Percentiles rank a stretch among this genome's conserved stretches.
These are phyloP conservation scores for Cucurbita argyrosperma DNA, from an alignment of 306 rosid genomes.

Conservation along the genomic window DNA sequence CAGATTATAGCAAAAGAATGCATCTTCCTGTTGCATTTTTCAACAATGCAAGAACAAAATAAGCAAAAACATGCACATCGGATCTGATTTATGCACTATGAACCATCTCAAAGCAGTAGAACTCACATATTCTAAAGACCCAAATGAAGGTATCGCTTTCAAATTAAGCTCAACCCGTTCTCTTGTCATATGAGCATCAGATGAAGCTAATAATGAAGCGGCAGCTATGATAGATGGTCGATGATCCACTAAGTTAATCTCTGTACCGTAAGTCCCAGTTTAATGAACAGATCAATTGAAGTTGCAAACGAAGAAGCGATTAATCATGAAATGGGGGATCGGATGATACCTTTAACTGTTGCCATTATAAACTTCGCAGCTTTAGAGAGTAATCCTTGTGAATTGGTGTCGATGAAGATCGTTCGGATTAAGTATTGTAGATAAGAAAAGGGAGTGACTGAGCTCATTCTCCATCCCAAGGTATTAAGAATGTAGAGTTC, in stretches of 20 bases:
- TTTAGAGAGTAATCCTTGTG: slow-evolving; percentile 28
- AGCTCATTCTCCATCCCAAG: slow-evolving; percentile 78
- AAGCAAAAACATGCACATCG: neutral
- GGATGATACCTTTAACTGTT: slow-evolving; percentile 39
- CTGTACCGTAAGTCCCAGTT: slow-evolving; percentile 20
- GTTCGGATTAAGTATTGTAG: slow-evolving; percentile 44
- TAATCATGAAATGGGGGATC: neutral
- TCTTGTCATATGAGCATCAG: slow-evolving; percentile 35
- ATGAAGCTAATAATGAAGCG: slow-evolving; percentile 58
- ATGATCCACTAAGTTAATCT: slow-evolving; percentile 40
- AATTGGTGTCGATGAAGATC: slow-evolving; percentile 25
- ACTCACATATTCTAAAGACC: slow-evolving; percentile 56
- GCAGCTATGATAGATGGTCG: slow-evolving; percentile 67
- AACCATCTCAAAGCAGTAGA: neutral
- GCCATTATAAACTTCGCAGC: slow-evolving; percentile 37
- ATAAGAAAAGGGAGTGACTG: slow-evolving; percentile 70
- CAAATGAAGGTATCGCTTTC: slow-evolving; percentile 33
- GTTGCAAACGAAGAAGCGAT: neutral
- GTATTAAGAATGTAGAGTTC: slow-evolving; percentile 50
- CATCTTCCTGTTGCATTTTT: slow-evolving; percentile 43
- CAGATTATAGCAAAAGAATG: slow-evolving; percentile 45
- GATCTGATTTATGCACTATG: neutral
- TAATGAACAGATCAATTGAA: neutral
- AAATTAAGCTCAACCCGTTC: slow-evolving; percentile 35
- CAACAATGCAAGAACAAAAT: neutral